These are phyloP conservation scores for Gossypium mustelinum DNA, from an alignment of 345 rosid species.

Conservation along the genomic window DNA sequence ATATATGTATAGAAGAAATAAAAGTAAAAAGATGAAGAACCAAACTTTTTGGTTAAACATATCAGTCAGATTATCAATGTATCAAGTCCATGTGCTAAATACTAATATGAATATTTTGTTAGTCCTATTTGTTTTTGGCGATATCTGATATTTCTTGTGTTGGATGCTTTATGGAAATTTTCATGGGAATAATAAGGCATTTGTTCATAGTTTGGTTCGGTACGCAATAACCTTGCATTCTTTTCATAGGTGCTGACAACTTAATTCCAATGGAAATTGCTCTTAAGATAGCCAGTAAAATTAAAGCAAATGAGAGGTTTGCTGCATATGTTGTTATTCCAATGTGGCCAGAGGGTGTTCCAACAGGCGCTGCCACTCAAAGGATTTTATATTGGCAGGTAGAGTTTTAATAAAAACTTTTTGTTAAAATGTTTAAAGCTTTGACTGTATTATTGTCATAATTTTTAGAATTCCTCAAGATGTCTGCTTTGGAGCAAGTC, in stretches of 20 bases:
- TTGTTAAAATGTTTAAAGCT: slow-evolving; percentile 13
- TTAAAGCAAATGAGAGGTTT: slow-evolving; percentile 85
- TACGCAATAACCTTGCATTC: background rate
- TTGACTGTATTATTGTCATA: slow-evolving; percentile 2
- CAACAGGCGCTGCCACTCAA: slow-evolving; percentile 86
- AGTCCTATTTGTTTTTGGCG: background rate
- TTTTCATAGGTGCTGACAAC: slow-evolving; percentile 76
- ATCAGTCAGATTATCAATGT: background rate
- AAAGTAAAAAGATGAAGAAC: background rate
- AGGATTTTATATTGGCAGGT: slow-evolving; percentile 99
- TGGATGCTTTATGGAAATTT: background rate
- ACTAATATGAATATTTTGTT: background rate
- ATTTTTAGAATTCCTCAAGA: background rate
- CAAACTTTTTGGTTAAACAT: background rate
- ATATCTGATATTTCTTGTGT: background rate
- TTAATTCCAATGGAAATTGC: slow-evolving; percentile 98
- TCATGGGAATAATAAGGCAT: background rate
- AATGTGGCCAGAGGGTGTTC: slow-evolving; percentile 98
- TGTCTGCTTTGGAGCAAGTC: background rate
- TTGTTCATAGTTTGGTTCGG: background rate
- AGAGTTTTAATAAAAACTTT: slow-evolving; percentile 12
- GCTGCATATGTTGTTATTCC: slow-evolving; percentile 88
- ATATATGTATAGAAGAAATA: background rate
- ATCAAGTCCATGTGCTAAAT: background rate
- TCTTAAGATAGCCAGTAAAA: slow-evolving; percentile 81